Evolutionary conservation across 2,329 filamentous ascomycete genomes (phyloP), one percentile per base, ranked within the genome.

Genomic region (Cryoendolithus antarcticus): DNA sequence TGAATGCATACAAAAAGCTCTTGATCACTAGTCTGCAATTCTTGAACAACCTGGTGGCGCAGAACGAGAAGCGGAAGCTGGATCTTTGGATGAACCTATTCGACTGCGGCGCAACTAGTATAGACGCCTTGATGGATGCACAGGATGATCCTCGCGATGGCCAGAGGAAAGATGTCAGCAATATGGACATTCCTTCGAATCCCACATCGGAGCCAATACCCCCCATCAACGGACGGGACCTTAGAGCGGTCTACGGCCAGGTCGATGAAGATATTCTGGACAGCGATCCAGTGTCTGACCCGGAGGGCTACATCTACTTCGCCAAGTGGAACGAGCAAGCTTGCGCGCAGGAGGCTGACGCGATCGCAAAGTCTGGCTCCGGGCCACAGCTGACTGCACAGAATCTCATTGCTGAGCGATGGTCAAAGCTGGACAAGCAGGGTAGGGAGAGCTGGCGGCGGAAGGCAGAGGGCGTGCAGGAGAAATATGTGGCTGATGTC

Each of bases 11-110:
- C 59, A 79, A 80, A 59, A 74, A 75, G 49, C 62, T 80, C 11
- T 62, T 80, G 49, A 78, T 79, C 40, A 77, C 74, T 2, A 74
- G 72, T 45, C 62, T 80, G n/a, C 76, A 80, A 52, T 78, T 77
- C 47, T 58, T 80, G 40, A 77, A 80, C 58, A 80, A 80, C 46
- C 69, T 79, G 35, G 74, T 77, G 34, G 75, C 75, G 52, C 70
- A 75, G 44, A 80, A 80, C 48, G 75, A 80, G 57, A 68, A 75
- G 43, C 64, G 74, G 30, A 80, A 80, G 51, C 64, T 79, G 48
- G 73, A 77, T 49, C 64, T 80, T 2, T 80, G 75, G 75, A 59
- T 79, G 30, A 72, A 76, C 53, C 62, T 80, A 2, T 80, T 80
- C 48, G 76, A 77, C 37, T 72, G 71, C 44, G 66, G 71, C 11